Evolutionary conservation across 2,329 filamentous ascomycete species (phyloP).

Genomic region (Sporothrix pseudoabietina): DNA sequence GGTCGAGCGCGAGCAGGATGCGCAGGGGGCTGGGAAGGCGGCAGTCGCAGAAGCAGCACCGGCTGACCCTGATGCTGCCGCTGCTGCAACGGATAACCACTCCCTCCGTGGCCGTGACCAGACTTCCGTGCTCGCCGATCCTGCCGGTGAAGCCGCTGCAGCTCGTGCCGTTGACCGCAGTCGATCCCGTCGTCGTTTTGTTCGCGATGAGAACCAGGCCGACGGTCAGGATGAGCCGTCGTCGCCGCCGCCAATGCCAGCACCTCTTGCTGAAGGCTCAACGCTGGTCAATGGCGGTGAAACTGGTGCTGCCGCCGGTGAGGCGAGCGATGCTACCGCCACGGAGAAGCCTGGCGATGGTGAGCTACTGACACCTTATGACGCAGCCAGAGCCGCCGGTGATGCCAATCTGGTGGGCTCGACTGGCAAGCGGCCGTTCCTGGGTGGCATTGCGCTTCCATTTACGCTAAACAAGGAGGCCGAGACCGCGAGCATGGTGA

Average conservation of each 20-base stretch:
- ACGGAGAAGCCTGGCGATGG: slow-evolving; percentile 40
- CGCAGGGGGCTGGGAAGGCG: slow-evolving; percentile 36
- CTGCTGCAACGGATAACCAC: neutral
- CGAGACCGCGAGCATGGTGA: slow-evolving; percentile 70
- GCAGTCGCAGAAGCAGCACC: slow-evolving; percentile 39
- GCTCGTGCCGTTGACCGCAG: neutral
- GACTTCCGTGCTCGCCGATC: neutral
- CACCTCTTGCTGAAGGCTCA: neutral
- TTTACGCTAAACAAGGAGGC: slow-evolving; percentile 68
- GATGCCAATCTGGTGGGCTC: slow-evolving; percentile 46
- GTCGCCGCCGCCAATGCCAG: neutral
- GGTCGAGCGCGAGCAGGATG: slow-evolving; percentile 58
- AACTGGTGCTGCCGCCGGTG: neutral
- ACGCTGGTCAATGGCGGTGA: neutral
- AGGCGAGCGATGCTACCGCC: slow-evolving; percentile 19
- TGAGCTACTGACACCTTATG: slow-evolving; percentile 49
- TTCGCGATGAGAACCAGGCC: slow-evolving; percentile 26
- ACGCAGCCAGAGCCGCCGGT: slow-evolving; percentile 42
- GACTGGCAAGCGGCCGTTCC: slow-evolving; percentile 64
- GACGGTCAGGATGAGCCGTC: slow-evolving; percentile 7
- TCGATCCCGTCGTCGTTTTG: slow-evolving; percentile 16
- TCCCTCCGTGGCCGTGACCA: slow-evolving; percentile 17
- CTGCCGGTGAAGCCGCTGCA: neutral
- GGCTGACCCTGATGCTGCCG: neutral
- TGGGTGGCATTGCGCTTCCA: slow-evolving; percentile 70